Conservation (phyloP, 495 filamentous ascomycete genomes). For the Penicillium psychrofluorescens region DNA sequence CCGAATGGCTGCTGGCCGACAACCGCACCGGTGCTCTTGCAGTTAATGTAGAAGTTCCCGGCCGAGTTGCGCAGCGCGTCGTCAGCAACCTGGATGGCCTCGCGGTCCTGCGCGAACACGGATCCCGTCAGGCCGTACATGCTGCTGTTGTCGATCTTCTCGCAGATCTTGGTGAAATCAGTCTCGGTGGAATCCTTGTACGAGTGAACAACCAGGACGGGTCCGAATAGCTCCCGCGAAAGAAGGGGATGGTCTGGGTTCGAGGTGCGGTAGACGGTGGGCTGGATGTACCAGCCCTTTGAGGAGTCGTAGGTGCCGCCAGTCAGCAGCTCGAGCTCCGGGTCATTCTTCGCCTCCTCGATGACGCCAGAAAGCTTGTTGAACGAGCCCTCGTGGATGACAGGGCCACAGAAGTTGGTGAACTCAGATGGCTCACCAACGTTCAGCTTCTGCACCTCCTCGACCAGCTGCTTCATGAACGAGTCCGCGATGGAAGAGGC, state of each 20-base stretch:
- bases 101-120: conserved; percentile 68
- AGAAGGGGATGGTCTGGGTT: conserved; percentile 58
- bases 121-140: conserved; percentile 76
- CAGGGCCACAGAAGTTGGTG: conserved; percentile 51
- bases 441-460: conserved; percentile 58
- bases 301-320: conserved; percentile 54
- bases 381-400: conserved; percentile 50
- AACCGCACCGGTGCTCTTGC: conserved; percentile 86
- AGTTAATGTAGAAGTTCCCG: conserved; percentile 91
- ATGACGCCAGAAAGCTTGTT: conserved; percentile 48
- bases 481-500: conserved; percentile 60
- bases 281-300: conserved; percentile 60
- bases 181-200: conserved; percentile 49
- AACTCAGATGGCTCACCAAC: conserved; percentile 64
- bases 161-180: conserved; percentile 44
- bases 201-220: conserved; percentile 51
- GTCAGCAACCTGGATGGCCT: conserved; percentile 59
- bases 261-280: conserved; percentile 59
- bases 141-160: conserved; percentile 56
- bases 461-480: conserved; percentile 54
- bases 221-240: conserved; percentile 57
- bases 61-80: conserved; percentile 69
- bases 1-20: conserved; percentile 92
- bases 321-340: conserved; percentile 51
- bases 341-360: conserved; percentile 55